phyloP scores from a whole-genome alignment of 139 green algal genomes.

The Chlorella vulgaris region DNA sequence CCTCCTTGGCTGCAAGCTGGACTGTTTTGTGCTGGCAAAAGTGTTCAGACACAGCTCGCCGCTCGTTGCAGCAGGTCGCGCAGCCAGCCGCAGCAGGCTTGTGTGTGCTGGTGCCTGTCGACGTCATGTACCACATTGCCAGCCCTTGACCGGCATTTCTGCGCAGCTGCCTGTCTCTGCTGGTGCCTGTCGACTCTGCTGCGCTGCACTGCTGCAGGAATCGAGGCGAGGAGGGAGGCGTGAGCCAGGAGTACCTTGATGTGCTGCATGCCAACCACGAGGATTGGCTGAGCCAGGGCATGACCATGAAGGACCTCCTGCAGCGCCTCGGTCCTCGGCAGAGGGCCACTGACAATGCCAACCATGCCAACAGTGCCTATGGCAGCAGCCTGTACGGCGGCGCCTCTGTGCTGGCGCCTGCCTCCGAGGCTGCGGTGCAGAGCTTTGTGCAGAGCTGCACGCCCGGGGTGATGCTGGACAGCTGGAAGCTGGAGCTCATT shows the following conservation, averaged over 20 bases:
- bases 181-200: no score
- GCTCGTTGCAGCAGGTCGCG: no score
- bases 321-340: background rate
- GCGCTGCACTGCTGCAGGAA: conserved; percentile 45
- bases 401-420: background rate
- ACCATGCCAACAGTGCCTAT: no score
- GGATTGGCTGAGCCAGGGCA: conserved; percentile 70
- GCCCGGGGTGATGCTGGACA: background rate
- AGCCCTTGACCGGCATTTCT: no score
- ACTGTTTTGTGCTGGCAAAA: conserved; percentile 42
- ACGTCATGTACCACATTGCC: no score
- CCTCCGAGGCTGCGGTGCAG: background rate
- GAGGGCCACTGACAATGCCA: background rate
- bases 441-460: no score
- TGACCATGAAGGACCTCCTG: background rate
- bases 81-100: no score
- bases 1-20: conserved; percentile 66
- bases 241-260: conserved; percentile 83
- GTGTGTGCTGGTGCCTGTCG: no score
- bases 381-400: no score
- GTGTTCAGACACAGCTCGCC: no score
- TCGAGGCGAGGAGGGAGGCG: conserved; percentile 60
- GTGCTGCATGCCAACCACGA: conserved; percentile 92
- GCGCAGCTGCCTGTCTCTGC: no score
- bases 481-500: background rate